A percentile compares a stretch with the other conserved stretches of the same genome.
Conservation (phyloP, 164 flowering plant genomes). For the Aristolochia fimbriata region DNA sequence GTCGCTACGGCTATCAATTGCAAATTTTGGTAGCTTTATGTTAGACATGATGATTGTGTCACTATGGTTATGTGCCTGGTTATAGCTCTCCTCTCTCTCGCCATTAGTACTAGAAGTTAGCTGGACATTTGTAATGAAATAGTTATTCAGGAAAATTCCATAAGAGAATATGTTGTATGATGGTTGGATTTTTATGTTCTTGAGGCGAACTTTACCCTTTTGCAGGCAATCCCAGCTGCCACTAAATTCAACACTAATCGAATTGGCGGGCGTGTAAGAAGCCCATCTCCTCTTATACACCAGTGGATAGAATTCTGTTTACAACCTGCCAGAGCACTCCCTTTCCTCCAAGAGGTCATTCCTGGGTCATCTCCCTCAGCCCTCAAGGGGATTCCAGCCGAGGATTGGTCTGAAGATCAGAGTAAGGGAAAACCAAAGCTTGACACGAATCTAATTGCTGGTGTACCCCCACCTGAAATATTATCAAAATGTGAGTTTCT, state of each 20-base stretch:
- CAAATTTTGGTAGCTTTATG: too few relatives aligned
- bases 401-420: slow-evolving; percentile 18
- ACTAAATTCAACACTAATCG: slow-evolving; percentile 28
- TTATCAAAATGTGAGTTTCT: slow-evolving; percentile 62
- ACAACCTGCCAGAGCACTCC: slow-evolving; percentile 67
- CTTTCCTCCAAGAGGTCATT: slow-evolving; percentile 65
- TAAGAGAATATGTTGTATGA: too few relatives aligned
- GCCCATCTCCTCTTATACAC: slow-evolving; percentile 74
- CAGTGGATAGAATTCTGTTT: slow-evolving; percentile 95
- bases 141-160: too few relatives aligned
- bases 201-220: not conserved
- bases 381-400: slow-evolving; percentile 17
- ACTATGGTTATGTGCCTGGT: too few relatives aligned
- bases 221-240: slow-evolving; percentile 72
- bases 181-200: too few relatives aligned
- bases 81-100: too few relatives aligned
- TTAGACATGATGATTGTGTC: too few relatives aligned
- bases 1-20: too few relatives aligned
- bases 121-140: too few relatives aligned
- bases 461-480: slow-evolving; percentile 67
- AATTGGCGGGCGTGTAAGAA: slow-evolving; percentile 74
- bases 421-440: slow-evolving; percentile 42
- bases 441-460: slow-evolving; percentile 75
- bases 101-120: too few relatives aligned
- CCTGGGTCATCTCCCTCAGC: slow-evolving; percentile 73